These are phyloP conservation scores for Kingdonia uniflora DNA, from an alignment of 164 flowering plant species.

Conservation along the genomic window DNA sequence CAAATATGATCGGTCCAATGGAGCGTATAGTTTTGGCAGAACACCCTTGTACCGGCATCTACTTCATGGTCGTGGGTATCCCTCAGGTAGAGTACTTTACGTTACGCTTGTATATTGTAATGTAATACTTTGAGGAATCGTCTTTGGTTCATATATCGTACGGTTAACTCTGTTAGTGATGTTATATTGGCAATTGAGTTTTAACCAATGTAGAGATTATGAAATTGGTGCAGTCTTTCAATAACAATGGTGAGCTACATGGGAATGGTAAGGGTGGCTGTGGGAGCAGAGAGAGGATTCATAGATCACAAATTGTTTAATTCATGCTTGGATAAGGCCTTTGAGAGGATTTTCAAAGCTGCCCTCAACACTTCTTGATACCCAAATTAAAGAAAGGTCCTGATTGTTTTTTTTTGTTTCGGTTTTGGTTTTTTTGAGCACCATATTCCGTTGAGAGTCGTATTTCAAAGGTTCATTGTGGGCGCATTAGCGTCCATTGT, in stretches of 20 bases:
- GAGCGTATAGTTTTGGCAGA: slow-evolving; percentile 28
- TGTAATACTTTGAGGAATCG: background rate
- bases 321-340: too few relatives aligned
- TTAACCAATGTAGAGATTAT: too few relatives aligned
- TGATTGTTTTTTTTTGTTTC: background rate
- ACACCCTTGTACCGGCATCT: slow-evolving; percentile 28
- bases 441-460: too few relatives aligned
- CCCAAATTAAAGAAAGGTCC: background rate
- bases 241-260: slow-evolving; percentile 33
- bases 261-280: slow-evolving; percentile 28
- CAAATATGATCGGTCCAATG: slow-evolving; percentile 37
- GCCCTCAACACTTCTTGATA: too few relatives aligned
- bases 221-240: slow-evolving; percentile 19
- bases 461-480: too few relatives aligned
- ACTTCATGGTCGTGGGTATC: slow-evolving; percentile 27
- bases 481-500: too few relatives aligned
- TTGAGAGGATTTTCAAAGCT: slow-evolving; percentile 18
- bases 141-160: too few relatives aligned
- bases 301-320: slow-evolving; percentile 20
- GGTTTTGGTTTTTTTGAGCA: background rate
- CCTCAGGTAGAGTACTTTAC: slow-evolving; percentile 33
- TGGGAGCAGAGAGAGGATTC: slow-evolving; percentile 28
- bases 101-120: background rate
- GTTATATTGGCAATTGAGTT: too few relatives aligned
- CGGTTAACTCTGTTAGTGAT: too few relatives aligned